Percentiles rank a stretch among this genome's conserved stretches.
Conservation (phyloP, 2,329 filamentous ascomycete species). For the Penicillium crustosum region DNA sequence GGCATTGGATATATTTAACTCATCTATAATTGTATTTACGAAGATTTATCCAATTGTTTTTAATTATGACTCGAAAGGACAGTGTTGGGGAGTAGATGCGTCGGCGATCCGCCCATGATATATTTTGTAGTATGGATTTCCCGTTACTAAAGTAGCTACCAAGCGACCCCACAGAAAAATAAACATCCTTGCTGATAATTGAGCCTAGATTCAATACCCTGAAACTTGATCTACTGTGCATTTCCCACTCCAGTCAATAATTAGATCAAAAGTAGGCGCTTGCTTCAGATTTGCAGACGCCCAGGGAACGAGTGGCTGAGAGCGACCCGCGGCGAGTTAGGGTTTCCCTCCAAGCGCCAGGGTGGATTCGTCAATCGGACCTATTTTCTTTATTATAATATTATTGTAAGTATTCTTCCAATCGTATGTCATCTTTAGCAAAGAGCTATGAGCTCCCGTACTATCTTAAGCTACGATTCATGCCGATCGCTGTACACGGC, state of each 20-base stretch:
- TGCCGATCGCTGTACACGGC: background rate
- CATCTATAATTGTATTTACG: slow-evolving; percentile 4
- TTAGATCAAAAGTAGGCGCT: slow-evolving; percentile 11
- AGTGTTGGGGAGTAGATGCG: background rate
- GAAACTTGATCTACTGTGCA: slow-evolving; percentile 21
- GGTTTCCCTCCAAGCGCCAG: slow-evolving; percentile 28
- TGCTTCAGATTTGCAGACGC: slow-evolving; percentile 17
- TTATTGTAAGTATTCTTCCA: background rate
- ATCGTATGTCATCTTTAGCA: background rate
- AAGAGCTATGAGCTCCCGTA: background rate
- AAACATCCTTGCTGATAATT: background rate
- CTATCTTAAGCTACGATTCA: background rate
- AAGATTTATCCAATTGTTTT: background rate
- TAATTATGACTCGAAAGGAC: background rate
- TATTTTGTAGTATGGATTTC: background rate
- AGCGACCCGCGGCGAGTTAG: slow-evolving; percentile 14
- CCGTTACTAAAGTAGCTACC: background rate
- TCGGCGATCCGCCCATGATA: background rate
- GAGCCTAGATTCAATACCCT: slow-evolving; percentile 1
- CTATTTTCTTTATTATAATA: background rate
- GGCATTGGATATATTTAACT: background rate
- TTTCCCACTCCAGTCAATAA: background rate
- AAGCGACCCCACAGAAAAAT: slow-evolving; percentile 3
- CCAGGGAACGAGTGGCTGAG: slow-evolving; percentile 28
- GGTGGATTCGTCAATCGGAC: slow-evolving; percentile 19